Evolutionary conservation across 352 stramenopile genomes (phyloP).

Genomic region (Globisporangium radiosum): DNA sequence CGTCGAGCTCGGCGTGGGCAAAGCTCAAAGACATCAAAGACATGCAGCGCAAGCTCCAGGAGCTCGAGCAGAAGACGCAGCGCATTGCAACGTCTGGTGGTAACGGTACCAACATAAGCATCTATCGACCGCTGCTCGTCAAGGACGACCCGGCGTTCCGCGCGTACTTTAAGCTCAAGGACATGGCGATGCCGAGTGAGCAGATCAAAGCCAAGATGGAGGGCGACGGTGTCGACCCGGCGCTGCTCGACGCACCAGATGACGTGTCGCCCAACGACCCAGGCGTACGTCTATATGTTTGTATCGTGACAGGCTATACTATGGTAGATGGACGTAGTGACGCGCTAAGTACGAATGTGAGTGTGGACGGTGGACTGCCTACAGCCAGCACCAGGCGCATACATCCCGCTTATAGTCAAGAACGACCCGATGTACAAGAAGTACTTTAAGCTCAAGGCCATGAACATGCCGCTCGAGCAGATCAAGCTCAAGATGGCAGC

Average conservation of each 20-base stretch:
- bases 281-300: constrained; percentile 36
- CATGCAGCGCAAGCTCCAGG: constrained; percentile 62
- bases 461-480: constrained; percentile 77
- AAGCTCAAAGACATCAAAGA: constrained; percentile 75
- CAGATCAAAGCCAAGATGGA: constrained; percentile 83
- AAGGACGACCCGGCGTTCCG: constrained; percentile 63
- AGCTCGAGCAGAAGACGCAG: constrained; percentile 72
- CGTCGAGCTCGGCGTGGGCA: constrained; percentile 27
- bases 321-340: neutral
- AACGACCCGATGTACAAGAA: constrained; percentile 80
- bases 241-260: constrained; percentile 62
- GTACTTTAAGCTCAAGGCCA: constrained; percentile 83
- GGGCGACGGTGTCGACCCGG: constrained; percentile 49
- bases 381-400: constrained; percentile 54
- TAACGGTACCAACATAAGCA: neutral
- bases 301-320: neutral
- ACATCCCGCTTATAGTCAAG: constrained; percentile 58
- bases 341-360: neutral
- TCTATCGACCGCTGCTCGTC: constrained; percentile 60
- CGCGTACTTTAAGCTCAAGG: constrained; percentile 84
- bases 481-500: constrained; percentile 87
- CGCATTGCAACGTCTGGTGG: constrained; percentile 14
- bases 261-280: constrained; percentile 70
- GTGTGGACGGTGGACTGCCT: constrained; percentile 1
- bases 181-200: constrained; percentile 69